phyloP scores from a whole-genome alignment of 495 filamentous ascomycete species.

The Penicillium taxi region DNA sequence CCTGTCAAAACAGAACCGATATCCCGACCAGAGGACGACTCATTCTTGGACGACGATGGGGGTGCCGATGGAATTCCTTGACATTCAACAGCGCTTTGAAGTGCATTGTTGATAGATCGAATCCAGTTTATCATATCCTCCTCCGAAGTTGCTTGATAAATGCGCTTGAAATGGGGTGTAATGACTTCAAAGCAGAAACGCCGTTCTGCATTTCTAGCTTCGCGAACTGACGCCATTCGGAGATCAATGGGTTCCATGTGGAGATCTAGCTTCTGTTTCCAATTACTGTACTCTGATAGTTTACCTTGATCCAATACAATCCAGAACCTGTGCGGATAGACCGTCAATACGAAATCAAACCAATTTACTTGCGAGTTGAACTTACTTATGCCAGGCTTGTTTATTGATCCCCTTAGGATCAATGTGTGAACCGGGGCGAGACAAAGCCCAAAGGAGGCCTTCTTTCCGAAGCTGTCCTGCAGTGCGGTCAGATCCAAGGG shows the following conservation, averaged over 20 bases:
- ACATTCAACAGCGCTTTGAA: conserved; percentile 91
- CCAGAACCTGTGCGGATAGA: conserved; percentile 65
- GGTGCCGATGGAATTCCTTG: conserved; percentile 46
- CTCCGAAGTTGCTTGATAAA: conserved; percentile 96
- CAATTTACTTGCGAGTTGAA: conserved; percentile 13
- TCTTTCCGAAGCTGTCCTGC: conserved; percentile 67
- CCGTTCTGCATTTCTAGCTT: conserved; percentile 87
- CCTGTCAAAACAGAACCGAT: conserved; percentile 89
- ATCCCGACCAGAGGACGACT: conserved; percentile 59
- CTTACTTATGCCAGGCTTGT: conserved; percentile 98
- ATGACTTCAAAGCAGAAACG: conserved; percentile 99
- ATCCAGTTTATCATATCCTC: conserved; percentile 99
- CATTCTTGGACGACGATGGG: conserved; percentile 34
- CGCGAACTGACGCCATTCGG: conserved; percentile 90
- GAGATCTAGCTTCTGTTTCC: conserved; percentile 93
- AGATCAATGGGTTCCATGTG: conserved; percentile 99
- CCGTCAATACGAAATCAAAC: conserved; percentile 2
- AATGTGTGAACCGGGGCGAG: conserved; percentile 85
- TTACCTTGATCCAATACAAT: conserved; percentile 95
- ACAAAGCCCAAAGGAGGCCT: conserved; percentile 89
- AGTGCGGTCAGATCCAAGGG: conserved; percentile 34
- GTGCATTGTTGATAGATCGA: conserved; percentile 88
- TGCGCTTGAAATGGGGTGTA: conserved; percentile 90
- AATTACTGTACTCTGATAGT: conserved; percentile 96
- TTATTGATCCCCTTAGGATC: conserved; percentile 94